Evolutionary conservation across 805 yeast genomes (phyloP), one percentile per base, ranked within the genome.

Genomic region (Zygosaccharomyces rouxii): DNA sequence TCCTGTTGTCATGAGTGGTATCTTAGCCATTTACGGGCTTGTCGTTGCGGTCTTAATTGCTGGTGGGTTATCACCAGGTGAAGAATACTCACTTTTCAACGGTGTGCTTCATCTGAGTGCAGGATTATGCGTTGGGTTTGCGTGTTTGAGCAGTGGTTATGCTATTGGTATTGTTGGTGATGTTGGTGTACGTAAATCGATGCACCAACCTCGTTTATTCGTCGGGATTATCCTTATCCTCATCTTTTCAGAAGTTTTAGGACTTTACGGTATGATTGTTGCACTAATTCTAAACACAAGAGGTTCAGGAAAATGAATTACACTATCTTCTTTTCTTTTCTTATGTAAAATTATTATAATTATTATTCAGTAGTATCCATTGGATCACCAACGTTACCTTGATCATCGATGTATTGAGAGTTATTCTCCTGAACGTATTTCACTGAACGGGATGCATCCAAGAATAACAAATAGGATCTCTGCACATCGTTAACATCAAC

Each of bases 101-200:
- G 99, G 99, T n/a, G 89, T 89, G 68, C 89, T 94, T 95, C 99
- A 94, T 71, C 74, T 94, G 67, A 90, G 95, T 46, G 89, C 97
- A 70, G 99, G 99, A 1, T 72, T 92, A 51, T 81, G 95, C 31
- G 99, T 94, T 38, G 99, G 99, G 1, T 89, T 94, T 63, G 89
- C 98, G 3, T 90, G 98, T 68, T 76, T 94, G 64, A 90, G 98
- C 35, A 86, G 96, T 51, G 99, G 99, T 39, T 94, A 90, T 70
- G 94, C 99, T 50, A 88, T 88, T 72, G 96, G 96, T 44, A 84
- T 88, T 54, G 96, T 88, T 33, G 96, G 96, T 37, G 96, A 88
- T 63, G 95, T 86, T 61, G 96, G 96, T 55, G 95, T 88, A 41
- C 80, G 96, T 60, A 87, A 84, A 60, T 81, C 78, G 57, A 84